Evolutionary conservation across 441 rosid species (phyloP).

Genomic region (Mallotus repandus): DNA sequence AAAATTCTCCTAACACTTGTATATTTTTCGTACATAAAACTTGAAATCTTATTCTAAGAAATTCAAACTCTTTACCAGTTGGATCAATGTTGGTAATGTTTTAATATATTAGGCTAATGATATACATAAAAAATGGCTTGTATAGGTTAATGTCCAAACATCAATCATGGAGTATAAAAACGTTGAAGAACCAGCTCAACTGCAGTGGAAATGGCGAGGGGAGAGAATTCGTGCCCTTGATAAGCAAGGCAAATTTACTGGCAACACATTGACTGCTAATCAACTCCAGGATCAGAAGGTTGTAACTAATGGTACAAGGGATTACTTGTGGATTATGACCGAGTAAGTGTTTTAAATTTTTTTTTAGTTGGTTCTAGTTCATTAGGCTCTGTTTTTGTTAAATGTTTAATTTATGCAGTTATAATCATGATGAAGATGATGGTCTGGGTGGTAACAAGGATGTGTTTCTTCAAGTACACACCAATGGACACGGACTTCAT

Average conservation of each 20-base stretch:
- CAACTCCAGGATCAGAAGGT: conserved; percentile 58
- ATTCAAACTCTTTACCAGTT: no score
- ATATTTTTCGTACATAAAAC: no score
- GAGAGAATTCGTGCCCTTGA: conserved; percentile 27
- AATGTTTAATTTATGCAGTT: background rate
- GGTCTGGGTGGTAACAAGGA: conserved; percentile 36
- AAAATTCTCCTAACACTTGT: no score
- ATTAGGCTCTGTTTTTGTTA: conserved; percentile 30
- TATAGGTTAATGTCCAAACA: conserved; percentile 54
- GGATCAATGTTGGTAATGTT: no score
- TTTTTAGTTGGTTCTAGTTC: background rate
- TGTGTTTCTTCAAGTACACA: conserved; percentile 39
- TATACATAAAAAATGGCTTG: no score
- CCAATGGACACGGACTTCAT: conserved; percentile 53
- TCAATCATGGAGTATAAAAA: conserved; percentile 40
- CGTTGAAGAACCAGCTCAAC: conserved; percentile 17
- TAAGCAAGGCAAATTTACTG: background rate
- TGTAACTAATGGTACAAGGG: conserved; percentile 46
- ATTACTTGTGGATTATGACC: conserved; percentile 77
- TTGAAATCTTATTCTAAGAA: no score
- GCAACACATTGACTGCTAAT: background rate
- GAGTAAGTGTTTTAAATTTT: conserved; percentile 26
- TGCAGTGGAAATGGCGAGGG: conserved; percentile 65
- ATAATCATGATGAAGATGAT: conserved; percentile 20
- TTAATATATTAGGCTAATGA: no score